A percentile compares a stretch with the other conserved stretches of the same genome.
Evolutionary conservation across 148 eudicot genomes (phyloP).

Genomic region (Amaranthus cruentus): DNA sequence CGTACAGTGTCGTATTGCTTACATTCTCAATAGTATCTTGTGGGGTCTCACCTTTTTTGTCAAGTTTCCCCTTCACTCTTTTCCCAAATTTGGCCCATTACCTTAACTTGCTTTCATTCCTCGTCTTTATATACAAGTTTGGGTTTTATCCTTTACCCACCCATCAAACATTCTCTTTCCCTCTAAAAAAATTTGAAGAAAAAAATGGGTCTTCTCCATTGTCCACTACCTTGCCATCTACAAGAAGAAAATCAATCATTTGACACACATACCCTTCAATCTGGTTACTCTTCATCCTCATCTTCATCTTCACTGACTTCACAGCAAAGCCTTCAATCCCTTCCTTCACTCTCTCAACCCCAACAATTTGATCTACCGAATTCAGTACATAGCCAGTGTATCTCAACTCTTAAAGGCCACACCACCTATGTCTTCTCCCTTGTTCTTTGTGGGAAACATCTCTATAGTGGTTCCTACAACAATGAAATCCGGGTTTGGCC

Average conservation of each 20-base stretch:
- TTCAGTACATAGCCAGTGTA: conserved; percentile 31
- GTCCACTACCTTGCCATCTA: conserved; percentile 33
- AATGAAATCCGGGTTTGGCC: conserved; percentile 47
- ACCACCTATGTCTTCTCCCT: conserved; percentile 51
- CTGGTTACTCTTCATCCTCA: conserved; percentile 32
- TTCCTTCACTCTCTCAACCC: conserved; percentile 51
- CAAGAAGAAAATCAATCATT: conserved; percentile 24
- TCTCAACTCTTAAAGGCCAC: conserved; percentile 54
- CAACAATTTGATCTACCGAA: conserved; percentile 23
- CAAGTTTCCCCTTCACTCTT: neutral
- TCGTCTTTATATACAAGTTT: conserved; percentile 26
- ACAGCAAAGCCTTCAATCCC: conserved; percentile 46
- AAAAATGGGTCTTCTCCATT: conserved; percentile 45
- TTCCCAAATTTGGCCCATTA: conserved; percentile 3
- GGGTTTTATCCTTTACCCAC: conserved; percentile 11
- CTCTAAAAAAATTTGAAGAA: conserved; percentile 4
- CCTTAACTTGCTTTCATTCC: neutral
- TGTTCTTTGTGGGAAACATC: conserved; percentile 39
- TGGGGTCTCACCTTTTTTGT: conserved; percentile 14
- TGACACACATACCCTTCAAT: conserved; percentile 22
- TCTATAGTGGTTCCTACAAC: conserved; percentile 50
- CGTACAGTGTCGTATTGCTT: conserved; percentile 19
- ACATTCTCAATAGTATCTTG: conserved; percentile 20
- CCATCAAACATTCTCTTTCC: conserved; percentile 6
- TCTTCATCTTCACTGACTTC: conserved; percentile 48